Evolutionary conservation across 345 rosid species (phyloP), one percentile per base, ranked within the genome.

Genomic region (Camelina neglecta): DNA sequence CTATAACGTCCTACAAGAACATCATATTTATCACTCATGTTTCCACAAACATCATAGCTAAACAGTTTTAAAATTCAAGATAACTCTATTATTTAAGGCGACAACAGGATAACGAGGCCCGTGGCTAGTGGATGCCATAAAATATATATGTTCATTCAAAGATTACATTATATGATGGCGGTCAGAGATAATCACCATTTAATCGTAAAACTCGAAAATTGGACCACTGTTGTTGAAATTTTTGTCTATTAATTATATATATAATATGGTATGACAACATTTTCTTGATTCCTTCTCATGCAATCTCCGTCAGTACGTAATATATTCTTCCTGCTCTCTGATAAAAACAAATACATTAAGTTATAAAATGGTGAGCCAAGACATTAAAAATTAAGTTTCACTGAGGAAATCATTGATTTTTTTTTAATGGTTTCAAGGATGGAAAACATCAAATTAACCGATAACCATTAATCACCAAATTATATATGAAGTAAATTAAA

Each of bases 221-320:
- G 79, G 73, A 60, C 62, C 57, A 21, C 31, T 51, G 24, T 42
- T 68, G 57, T 75, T 60, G 55, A 60, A 60, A 66, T 2, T 67
- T 39, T 24, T 35, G 54, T 10, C 13, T 59, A 39, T 26, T 18
- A 49, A 39, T 26, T 18, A 49, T 36, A 35, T 35, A 58, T 47
- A 58, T 33, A 29, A 55, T 24, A 55, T n/a, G 41, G 21, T 72
- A 9, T 60, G 74, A 60, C 63, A 29, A 60, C 60, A 2, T 2
- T 31, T 39, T 38, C 45, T 67, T 68, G 63, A 50, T 51, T 50
- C 50, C 10, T 59, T 60, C 18, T 50, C 62, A 47, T 59, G 26
- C 38, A 9, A 60, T 68, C 63, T 26, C 63, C 38, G n/a, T 67
- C 68, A 31, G 2, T 50, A 50, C 79, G 69, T 60, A 67, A 67